These are phyloP conservation scores for Citropsis articulata DNA, from an alignment of 345 rosid species.

Conservation along the genomic window DNA sequence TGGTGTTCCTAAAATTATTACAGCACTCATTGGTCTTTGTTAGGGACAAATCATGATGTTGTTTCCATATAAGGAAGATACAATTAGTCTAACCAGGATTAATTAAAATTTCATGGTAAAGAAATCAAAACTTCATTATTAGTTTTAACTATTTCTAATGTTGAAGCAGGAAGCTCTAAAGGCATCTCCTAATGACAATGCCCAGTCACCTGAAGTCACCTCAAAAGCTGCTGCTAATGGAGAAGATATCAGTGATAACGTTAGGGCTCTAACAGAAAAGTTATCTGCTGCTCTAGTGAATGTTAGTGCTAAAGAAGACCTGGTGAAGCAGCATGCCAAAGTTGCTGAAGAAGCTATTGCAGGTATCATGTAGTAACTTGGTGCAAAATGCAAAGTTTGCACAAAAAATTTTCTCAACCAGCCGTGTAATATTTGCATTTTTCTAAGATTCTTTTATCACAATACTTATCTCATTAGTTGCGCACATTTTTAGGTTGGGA, in stretches of 20 bases:
- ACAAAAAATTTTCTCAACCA: not conserved
- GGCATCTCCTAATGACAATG: slow-evolving; percentile 45
- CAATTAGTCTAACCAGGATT: not conserved
- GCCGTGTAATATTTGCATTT: not conserved
- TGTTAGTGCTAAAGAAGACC: slow-evolving; percentile 80
- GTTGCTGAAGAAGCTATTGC: slow-evolving; percentile 98
- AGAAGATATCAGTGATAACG: slow-evolving; percentile 47
- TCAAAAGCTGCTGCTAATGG: slow-evolving; percentile 33
- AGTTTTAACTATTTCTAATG: slow-evolving; percentile 11
- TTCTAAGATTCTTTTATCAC: slow-evolving; percentile 4
- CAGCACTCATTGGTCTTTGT: not conserved
- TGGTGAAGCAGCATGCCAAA: slow-evolving; percentile 87
- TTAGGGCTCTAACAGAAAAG: slow-evolving; percentile 58
- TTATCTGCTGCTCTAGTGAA: slow-evolving; percentile 82
- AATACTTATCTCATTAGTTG: not conserved
- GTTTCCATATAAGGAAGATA: not conserved
- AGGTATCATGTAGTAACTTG: slow-evolving; percentile 39
- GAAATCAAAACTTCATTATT: not conserved
- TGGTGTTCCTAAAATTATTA: not conserved
- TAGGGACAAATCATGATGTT: not conserved
- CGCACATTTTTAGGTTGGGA: slow-evolving; percentile 67
- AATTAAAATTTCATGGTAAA: not conserved
- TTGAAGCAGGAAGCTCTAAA: slow-evolving; percentile 55
- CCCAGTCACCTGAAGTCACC: slow-evolving; percentile 54
- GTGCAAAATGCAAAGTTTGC: not conserved